Percentiles rank a stretch among this genome's conserved stretches.
These are phyloP conservation scores for Gaertneriomyces semiglobifer DNA, from an alignment of 192 early-diverging fungal genomes.

Conservation along the genomic window DNA sequence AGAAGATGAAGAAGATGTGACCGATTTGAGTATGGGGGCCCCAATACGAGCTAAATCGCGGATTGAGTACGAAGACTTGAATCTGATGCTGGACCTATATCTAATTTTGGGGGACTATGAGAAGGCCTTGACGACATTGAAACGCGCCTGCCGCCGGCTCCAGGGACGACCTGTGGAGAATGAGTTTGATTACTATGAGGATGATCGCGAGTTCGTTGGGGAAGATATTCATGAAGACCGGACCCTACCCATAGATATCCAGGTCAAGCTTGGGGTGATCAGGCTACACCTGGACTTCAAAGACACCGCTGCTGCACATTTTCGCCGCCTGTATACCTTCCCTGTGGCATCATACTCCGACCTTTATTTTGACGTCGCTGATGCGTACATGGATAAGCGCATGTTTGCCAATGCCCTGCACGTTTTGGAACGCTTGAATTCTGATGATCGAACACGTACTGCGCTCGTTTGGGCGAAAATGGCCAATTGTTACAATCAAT, in stretches of 20 bases:
- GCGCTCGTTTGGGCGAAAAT: constrained; percentile 52
- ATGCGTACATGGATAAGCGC: constrained; percentile 64
- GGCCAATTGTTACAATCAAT: constrained; percentile 57
- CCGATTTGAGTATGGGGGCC: constrained; percentile 1
- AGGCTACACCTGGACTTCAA: constrained; percentile 66
- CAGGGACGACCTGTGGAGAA: constrained; percentile 4
- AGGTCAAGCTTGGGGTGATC: constrained; percentile 80
- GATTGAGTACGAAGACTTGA: constrained; percentile 78
- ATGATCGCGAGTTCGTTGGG: constrained; percentile 59
- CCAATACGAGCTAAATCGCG: constrained; percentile 16
- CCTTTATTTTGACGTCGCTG: constrained; percentile 70
- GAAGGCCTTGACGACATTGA: constrained; percentile 65
- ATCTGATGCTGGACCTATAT: constrained; percentile 84
- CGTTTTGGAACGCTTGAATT: constrained; percentile 39
- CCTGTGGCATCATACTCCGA: constrained; percentile 56
- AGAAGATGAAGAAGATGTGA: constrained; percentile 32
- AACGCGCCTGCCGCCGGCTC: constrained; percentile 60
- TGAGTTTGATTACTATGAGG: constrained; percentile 41
- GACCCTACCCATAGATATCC: constrained; percentile 76
- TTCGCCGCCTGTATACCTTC: constrained; percentile 55
- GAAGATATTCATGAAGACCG: constrained; percentile 30
- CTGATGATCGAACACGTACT: constrained; percentile 9
- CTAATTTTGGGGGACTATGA: constrained; percentile 76
- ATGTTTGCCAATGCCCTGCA: constrained; percentile 63
- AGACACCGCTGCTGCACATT: constrained; percentile 69